Evolutionary conservation across 176 grass and related monocot species (phyloP).

Genomic region (Avena atlantica): DNA sequence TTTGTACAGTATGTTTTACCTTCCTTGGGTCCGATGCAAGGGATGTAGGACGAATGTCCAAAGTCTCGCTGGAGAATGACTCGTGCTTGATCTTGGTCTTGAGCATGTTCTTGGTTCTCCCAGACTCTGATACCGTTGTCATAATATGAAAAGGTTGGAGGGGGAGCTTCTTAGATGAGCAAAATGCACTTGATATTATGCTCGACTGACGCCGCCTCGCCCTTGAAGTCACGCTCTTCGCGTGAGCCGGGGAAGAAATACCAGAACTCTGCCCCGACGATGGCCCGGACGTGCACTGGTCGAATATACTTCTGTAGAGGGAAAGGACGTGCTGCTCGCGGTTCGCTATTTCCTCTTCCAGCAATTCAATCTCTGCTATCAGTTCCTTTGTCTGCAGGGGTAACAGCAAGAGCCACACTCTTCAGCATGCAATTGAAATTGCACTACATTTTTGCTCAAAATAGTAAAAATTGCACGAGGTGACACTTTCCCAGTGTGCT

Average conservation of each 20-base stretch:
- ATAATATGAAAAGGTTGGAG: constrained; percentile 84
- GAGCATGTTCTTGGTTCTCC: constrained; percentile 51
- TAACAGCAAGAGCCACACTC: not conserved
- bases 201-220: constrained; percentile 63
- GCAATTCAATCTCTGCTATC: constrained; percentile 89
- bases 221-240: constrained; percentile 50
- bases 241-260: constrained; percentile 77
- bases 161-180: constrained; percentile 92
- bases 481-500: not conserved
- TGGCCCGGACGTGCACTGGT: constrained; percentile 68
- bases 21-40: constrained; percentile 53
- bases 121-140: constrained; percentile 59
- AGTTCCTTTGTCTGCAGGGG: constrained; percentile 79
- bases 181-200: constrained; percentile 92
- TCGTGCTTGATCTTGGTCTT: constrained; percentile 72
- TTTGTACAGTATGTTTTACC: constrained; percentile 38
- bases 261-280: constrained; percentile 86
- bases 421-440: constrained; percentile 15
- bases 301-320: constrained; percentile 94
- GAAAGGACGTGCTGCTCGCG: constrained; percentile 93
- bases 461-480: not conserved
- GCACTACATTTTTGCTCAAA: not conserved
- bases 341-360: constrained; percentile 93
- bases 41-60: constrained; percentile 45
- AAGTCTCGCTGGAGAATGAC: constrained; percentile 51